phyloP scores from a whole-genome alignment of 208 protist species.

The Acanthamoeba royreba region DNA sequence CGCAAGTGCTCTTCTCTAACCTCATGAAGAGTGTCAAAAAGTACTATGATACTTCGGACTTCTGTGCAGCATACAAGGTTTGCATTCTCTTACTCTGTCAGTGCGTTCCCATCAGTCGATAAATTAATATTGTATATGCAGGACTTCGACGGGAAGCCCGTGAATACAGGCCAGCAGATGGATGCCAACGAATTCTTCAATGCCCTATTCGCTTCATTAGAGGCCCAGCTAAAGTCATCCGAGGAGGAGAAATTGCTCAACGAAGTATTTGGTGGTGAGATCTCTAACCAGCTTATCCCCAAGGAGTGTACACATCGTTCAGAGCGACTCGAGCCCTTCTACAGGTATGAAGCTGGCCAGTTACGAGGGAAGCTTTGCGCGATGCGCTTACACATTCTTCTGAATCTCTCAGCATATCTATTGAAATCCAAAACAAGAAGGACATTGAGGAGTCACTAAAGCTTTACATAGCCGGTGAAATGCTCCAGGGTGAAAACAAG shows the following conservation, averaged over 20 bases:
- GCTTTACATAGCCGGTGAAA: slow-evolving; percentile 72
- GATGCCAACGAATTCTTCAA: slow-evolving; percentile 79
- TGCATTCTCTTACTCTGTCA: not conserved
- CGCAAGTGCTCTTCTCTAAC: slow-evolving; percentile 72
- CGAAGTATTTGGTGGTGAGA: slow-evolving; percentile 66
- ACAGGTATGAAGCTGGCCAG: too few species aligned
- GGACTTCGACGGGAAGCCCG: slow-evolving; percentile 63
- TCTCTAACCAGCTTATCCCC: slow-evolving; percentile 74
- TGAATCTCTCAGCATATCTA: too few species aligned
- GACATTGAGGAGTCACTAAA: slow-evolving; percentile 70
- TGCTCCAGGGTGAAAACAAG: slow-evolving; percentile 75
- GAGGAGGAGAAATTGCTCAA: slow-evolving; percentile 63
- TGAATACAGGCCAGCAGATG: slow-evolving; percentile 70
- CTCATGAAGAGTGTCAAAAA: slow-evolving; percentile 63
- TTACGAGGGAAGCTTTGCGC: too few species aligned
- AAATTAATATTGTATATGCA: too few species aligned
- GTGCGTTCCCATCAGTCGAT: too few species aligned
- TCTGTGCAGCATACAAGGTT: slow-evolving; percentile 65
- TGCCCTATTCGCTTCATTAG: slow-evolving; percentile 59
- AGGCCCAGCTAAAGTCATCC: slow-evolving; percentile 45
- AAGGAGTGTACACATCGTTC: slow-evolving; percentile 71
- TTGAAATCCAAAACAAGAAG: slow-evolving; percentile 74
- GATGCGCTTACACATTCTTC: too few species aligned
- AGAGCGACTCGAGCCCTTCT: slow-evolving; percentile 70
- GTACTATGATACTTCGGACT: slow-evolving; percentile 63